Conservation (phyloP, 106 monocot genomes). For the Chionographis japonica region DNA sequence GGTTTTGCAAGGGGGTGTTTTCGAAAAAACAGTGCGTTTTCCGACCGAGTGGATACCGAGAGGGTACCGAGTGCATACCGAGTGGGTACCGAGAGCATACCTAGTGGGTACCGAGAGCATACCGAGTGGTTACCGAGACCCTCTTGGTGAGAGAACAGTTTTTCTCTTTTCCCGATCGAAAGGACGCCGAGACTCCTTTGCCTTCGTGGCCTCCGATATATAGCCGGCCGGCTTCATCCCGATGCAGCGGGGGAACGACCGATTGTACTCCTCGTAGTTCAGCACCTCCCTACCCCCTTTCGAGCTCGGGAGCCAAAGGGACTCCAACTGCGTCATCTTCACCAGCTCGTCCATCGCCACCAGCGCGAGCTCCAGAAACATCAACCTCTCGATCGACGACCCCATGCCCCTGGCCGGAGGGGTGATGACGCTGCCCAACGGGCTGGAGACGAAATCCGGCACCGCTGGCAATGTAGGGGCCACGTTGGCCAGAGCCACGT, state of each 20-base stretch:
- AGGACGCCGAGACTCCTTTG: no score
- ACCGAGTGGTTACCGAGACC: no score
- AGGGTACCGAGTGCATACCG: no score
- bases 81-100: no score
- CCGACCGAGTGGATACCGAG: no score
- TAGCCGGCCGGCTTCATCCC: conserved; percentile 31
- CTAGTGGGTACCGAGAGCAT: no score
- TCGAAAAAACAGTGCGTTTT: no score
- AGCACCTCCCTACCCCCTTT: conserved; percentile 22
- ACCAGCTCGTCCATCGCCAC: conserved; percentile 60
- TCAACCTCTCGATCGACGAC: conserved; percentile 16
- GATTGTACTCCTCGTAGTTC: conserved; percentile 43
- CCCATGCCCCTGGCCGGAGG: conserved; percentile 2
- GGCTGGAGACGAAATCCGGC: conserved; percentile 17
- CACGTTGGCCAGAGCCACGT: no score
- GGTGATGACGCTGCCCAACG: conserved; percentile 10
- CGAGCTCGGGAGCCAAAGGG: conserved; percentile 39
- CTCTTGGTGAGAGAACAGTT: conserved; percentile 50
- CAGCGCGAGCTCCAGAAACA: conserved; percentile 55
- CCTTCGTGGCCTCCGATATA: conserved; percentile 48
- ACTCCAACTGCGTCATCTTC: conserved; percentile 54
- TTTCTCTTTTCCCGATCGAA: conserved; percentile 40
- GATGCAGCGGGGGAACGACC: conserved; percentile 26
- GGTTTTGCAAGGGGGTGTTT: no score
- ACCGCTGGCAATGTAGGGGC: conserved; percentile 17